These are phyloP conservation scores for Trichomonas gallinae DNA, from an alignment of 208 protist genomes.

Conservation along the genomic window DNA sequence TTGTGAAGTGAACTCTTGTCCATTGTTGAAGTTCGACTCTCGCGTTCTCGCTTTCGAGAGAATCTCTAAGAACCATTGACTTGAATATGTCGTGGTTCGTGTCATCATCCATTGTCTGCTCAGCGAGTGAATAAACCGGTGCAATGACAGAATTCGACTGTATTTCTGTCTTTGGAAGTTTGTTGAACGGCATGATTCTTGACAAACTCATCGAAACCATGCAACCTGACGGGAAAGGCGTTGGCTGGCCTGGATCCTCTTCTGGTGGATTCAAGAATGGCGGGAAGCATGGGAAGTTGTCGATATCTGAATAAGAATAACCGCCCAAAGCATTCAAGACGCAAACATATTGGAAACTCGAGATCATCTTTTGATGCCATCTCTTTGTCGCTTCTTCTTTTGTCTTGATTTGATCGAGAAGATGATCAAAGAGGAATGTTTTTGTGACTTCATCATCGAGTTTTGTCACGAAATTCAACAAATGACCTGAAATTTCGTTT, in stretches of 20 bases:
- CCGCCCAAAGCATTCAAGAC: neutral
- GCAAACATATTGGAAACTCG: neutral
- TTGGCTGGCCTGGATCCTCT: neutral
- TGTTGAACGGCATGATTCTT: neutral
- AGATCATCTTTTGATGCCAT: neutral
- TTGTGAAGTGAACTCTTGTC: neutral
- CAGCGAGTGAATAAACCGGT: neutral
- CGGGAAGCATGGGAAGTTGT: neutral
- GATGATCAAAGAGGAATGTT: neutral
- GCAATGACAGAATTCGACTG: neutral
- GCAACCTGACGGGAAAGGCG: neutral
- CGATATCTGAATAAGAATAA: neutral
- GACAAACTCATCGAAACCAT: neutral
- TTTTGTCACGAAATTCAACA: neutral
- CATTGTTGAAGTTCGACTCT: neutral
- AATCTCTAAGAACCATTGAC: neutral
- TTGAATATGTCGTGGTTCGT: neutral
- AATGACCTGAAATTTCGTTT: neutral
- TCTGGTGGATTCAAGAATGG: neutral
- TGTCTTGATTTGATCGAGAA: neutral
- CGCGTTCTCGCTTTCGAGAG: neutral
- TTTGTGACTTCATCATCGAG: neutral
- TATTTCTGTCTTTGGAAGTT: neutral
- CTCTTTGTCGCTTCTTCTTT: neutral
- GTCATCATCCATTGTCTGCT: neutral